Percentiles rank a stretch among this genome's conserved stretches.
phyloP scores from a whole-genome alignment of 2,329 filamentous ascomycete species.

The Elsinoe fawcettii region DNA sequence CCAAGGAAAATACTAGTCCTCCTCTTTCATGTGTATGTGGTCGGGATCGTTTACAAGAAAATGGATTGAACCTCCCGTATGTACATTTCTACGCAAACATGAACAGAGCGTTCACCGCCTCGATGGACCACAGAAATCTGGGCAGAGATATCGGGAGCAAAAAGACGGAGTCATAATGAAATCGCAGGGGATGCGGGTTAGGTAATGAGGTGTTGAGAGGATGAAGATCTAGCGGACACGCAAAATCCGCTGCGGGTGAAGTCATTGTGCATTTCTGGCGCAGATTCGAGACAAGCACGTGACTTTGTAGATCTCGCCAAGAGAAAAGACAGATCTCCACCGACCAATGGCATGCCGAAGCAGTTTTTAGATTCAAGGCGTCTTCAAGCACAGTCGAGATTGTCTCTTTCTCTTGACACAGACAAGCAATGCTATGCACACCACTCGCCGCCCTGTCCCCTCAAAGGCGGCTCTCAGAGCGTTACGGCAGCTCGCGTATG shows the following conservation, averaged over 20 bases:
- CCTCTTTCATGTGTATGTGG: background rate
- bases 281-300: background rate
- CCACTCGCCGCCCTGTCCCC: constrained; percentile 27
- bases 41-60: background rate
- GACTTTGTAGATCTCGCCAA: constrained; percentile 11
- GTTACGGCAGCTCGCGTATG: constrained; percentile 34
- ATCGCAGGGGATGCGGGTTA: background rate
- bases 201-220: background rate
- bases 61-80: background rate
- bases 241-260: background rate
- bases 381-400: background rate
- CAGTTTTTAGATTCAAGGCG: background rate
- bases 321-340: background rate
- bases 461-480: constrained; percentile 29
- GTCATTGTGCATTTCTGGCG: constrained; percentile 1
- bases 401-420: background rate
- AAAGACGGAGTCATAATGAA: constrained; percentile 1
- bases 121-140: background rate
- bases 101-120: background rate
- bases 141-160: too few species aligned
- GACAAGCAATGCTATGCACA: constrained; percentile 25
- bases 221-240: background rate
- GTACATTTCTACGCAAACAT: background rate
- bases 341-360: background rate
- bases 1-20: background rate